phyloP scores from a whole-genome alignment of 2,329 filamentous ascomycete genomes.

The Apiospora kogelbergensis region DNA sequence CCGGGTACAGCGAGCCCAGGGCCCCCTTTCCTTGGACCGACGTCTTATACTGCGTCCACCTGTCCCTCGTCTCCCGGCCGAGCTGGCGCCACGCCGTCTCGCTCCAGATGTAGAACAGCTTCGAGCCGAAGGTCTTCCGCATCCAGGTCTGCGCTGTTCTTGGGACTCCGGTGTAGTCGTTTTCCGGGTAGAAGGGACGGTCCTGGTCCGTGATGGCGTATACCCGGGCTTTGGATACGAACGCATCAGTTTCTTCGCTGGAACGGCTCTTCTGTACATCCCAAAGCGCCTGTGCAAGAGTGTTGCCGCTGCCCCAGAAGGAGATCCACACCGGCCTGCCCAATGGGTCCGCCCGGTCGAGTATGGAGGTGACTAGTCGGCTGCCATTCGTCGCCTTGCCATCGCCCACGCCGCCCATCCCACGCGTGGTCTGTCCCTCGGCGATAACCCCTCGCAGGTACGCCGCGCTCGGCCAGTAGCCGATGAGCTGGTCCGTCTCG shows the following conservation, averaged over 20 bases:
- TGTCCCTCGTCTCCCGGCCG: not conserved
- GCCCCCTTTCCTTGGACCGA: not conserved
- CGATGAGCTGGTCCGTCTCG: not conserved
- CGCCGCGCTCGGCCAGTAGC: not conserved
- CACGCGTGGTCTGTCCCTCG: not conserved
- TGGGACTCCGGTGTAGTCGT: not conserved
- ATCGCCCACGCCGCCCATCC: conserved; percentile 1
- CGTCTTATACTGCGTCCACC: not conserved
- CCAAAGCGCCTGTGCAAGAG: conserved; percentile 2
- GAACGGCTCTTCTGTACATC: not conserved
- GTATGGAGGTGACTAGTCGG: not conserved
- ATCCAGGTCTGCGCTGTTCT: not conserved
- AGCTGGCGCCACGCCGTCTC: not conserved
- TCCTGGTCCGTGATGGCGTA: not conserved
- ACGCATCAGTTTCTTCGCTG: not conserved
- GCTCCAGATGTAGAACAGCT: conserved; percentile 2
- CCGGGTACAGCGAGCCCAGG: not conserved
- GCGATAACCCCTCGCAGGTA: not conserved
- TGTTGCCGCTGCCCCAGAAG: conserved; percentile 5
- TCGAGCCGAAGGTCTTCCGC: not conserved
- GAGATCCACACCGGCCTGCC: not conserved
- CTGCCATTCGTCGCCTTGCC: not conserved
- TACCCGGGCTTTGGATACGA: not conserved
- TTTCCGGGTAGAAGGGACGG: not conserved
- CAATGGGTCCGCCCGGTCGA: not conserved